Evolutionary conservation across 805 yeast species (phyloP).

Genomic region (Wickerhamomyces chambardii): DNA sequence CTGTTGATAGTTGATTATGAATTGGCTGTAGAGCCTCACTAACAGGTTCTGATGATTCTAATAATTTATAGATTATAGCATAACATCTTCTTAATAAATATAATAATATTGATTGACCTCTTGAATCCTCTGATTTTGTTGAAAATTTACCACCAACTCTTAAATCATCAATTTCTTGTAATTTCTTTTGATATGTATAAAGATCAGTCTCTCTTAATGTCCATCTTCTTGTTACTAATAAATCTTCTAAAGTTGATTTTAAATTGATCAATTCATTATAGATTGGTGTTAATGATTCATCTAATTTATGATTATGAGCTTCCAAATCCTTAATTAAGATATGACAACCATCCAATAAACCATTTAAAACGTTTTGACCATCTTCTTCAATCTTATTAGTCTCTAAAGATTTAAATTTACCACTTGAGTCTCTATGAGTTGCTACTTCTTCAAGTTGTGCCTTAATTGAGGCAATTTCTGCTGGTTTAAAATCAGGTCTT

Average conservation of each 20-base stretch:
- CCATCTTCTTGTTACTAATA: conserved; percentile 93
- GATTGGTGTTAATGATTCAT: conserved; percentile 43
- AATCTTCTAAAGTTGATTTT: conserved; percentile 69
- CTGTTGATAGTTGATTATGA: conserved; percentile 90
- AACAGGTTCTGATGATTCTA: conserved; percentile 93
- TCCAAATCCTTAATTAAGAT: conserved; percentile 62
- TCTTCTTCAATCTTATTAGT: conserved; percentile 22
- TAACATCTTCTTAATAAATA: conserved; percentile 86
- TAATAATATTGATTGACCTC: conserved; percentile 54
- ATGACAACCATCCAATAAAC: conserved; percentile 77
- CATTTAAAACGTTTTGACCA: conserved; percentile 49
- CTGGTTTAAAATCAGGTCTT: conserved; percentile 21
- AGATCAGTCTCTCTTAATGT: conserved; percentile 94
- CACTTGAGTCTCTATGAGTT: conserved; percentile 42
- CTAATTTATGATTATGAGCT: conserved; percentile 32
- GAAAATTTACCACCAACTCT: conserved; percentile 57
- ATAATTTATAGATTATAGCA: conserved; percentile 78
- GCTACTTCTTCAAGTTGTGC: conserved; percentile 34
- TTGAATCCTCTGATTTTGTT: conserved; percentile 19
- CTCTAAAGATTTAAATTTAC: conserved; percentile 36
- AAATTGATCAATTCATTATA: conserved; percentile 57
- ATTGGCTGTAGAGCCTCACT: conserved; percentile 88
- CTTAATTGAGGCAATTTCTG: conserved; percentile 23
- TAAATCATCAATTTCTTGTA: conserved; percentile 65
- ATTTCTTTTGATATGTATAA: conserved; percentile 67